Evolutionary conservation across 1,139 yeast species (phyloP).

Genomic region (Yamadazyma jaroonii): DNA sequence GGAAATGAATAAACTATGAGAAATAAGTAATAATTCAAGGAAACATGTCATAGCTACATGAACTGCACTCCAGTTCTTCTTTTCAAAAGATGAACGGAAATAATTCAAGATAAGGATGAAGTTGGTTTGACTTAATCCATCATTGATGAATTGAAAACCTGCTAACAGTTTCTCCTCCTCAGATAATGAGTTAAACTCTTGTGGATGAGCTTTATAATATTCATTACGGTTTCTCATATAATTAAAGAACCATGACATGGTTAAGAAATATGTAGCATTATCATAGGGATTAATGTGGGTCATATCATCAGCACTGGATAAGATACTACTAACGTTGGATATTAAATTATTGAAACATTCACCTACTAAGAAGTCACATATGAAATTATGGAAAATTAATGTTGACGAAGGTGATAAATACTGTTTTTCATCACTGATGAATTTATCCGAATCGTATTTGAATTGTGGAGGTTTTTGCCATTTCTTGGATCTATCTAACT

Average conservation of each 20-base stretch:
- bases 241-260: constrained; percentile 68
- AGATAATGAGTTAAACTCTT: constrained; percentile 15
- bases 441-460: constrained; percentile 45
- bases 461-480: constrained; percentile 54
- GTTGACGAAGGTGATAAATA: constrained; percentile 31
- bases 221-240: constrained; percentile 30
- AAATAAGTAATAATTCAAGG: constrained; percentile 57
- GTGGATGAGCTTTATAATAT: constrained; percentile 20
- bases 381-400: constrained; percentile 44
- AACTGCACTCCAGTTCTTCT: constrained; percentile 53
- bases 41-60: constrained; percentile 74
- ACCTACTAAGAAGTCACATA: constrained; percentile 56
- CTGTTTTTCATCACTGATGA: constrained; percentile 22
- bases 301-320: constrained; percentile 41
- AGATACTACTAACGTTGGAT: constrained; percentile 46
- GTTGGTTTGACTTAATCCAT: constrained; percentile 63
- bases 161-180: constrained; percentile 18
- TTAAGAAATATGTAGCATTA: constrained; percentile 50
- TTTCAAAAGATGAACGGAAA: constrained; percentile 52
- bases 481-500: constrained; percentile 63
- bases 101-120: constrained; percentile 59
- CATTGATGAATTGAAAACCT: constrained; percentile 65
- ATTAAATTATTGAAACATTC: constrained; percentile 74
- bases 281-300: constrained; percentile 33
- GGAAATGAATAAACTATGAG: constrained; percentile 44